These are phyloP conservation scores for Curvularia hawaiiensis DNA, from an alignment of 2,329 filamentous ascomycete genomes.

Conservation along the genomic window DNA sequence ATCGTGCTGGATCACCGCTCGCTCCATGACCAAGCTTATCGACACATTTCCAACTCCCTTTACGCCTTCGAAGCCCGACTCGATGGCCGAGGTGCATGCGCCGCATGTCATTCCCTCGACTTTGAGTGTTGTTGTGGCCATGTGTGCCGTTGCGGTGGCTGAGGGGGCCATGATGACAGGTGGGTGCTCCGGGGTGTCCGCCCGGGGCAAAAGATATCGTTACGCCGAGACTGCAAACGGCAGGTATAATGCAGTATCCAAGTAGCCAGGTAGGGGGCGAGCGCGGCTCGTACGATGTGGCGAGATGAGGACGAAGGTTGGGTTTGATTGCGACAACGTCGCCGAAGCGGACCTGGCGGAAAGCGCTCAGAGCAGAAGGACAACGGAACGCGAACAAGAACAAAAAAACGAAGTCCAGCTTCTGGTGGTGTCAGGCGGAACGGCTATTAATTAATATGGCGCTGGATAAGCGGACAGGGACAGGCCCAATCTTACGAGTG, in stretches of 20 bases:
- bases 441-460: slow-evolving; percentile 30
- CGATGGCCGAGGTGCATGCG: slow-evolving; percentile 93
- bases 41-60: slow-evolving; percentile 84
- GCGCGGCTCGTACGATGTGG: slow-evolving; percentile 22
- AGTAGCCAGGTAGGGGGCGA: slow-evolving; percentile 23
- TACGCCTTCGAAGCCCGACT: slow-evolving; percentile 84
- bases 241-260: slow-evolving; percentile 4
- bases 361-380: slow-evolving; percentile 5
- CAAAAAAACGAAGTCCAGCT: slow-evolving; percentile 39
- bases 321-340: slow-evolving; percentile 21
- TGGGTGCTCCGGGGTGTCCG: slow-evolving; percentile 9
- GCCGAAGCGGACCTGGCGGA: background rate
- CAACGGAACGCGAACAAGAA: slow-evolving; percentile 14
- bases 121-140: slow-evolving; percentile 89
- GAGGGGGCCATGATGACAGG: slow-evolving; percentile 34
- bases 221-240: slow-evolving; percentile 4
- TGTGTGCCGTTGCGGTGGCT: slow-evolving; percentile 54
- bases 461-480: slow-evolving; percentile 18
- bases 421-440: slow-evolving; percentile 34
- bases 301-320: slow-evolving; percentile 10
- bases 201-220: background rate
- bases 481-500: slow-evolving; percentile 21
- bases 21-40: slow-evolving; percentile 92
- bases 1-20: slow-evolving; percentile 93
- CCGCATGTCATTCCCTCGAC: slow-evolving; percentile 90